Conservation (phyloP, 2,329 filamentous ascomycete genomes). For the Aschersonia sp. region DNA sequence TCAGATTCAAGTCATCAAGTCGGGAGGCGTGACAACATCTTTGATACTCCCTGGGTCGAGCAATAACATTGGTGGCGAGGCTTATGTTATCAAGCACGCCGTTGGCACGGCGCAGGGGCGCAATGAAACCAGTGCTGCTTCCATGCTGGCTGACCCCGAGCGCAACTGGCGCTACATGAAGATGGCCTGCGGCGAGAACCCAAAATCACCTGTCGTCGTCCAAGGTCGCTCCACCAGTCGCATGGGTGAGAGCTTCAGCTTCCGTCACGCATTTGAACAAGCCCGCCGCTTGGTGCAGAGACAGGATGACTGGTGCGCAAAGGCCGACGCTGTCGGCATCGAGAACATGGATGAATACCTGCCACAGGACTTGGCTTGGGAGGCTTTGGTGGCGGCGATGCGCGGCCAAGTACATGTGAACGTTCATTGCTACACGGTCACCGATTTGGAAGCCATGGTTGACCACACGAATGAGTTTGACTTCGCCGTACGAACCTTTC, state of each 20-base stretch:
- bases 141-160: constrained; percentile 53
- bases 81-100: constrained; percentile 53
- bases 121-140: constrained; percentile 44
- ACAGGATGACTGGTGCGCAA: constrained; percentile 55
- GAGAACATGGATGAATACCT: constrained; percentile 41
- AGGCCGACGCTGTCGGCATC: constrained; percentile 33
- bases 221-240: constrained; percentile 41
- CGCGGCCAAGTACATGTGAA: constrained; percentile 56
- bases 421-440: constrained; percentile 56
- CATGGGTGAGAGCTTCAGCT: constrained; percentile 55
- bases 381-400: constrained; percentile 45
- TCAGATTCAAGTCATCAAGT: constrained; percentile 55
- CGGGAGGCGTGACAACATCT: constrained; percentile 56
- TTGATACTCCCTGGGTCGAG: constrained; percentile 52
- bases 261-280: constrained; percentile 52
- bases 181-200: constrained; percentile 62
- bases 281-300: constrained; percentile 38
- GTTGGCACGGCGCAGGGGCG: constrained; percentile 45
- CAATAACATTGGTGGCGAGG: constrained; percentile 63
- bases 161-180: constrained; percentile 57
- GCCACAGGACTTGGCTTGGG: constrained; percentile 47
- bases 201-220: constrained; percentile 46
- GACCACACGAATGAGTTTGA: constrained; percentile 59
- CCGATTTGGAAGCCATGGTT: constrained; percentile 55
- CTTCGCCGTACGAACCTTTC: constrained; percentile 51